These are phyloP conservation scores for Ceratocystiopsis brevicomis DNA, from an alignment of 2,329 filamentous ascomycete species.

Conservation along the genomic window DNA sequence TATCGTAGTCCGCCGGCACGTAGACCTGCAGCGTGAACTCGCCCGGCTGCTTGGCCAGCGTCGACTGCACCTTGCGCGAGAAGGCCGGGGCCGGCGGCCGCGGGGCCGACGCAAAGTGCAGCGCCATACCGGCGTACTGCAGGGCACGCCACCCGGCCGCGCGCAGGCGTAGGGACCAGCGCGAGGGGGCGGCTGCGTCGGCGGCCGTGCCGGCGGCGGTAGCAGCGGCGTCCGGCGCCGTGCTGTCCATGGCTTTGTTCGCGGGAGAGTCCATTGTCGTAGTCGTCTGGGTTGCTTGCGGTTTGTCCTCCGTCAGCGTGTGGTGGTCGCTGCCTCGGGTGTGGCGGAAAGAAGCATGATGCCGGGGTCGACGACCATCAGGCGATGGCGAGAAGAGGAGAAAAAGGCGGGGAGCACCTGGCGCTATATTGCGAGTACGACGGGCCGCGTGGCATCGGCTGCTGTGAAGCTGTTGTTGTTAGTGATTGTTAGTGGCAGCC, in stretches of 20 bases:
- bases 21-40: constrained; percentile 24
- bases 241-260: neutral
- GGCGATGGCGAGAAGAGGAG: too few relatives aligned
- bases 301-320: too few relatives aligned
- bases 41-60: constrained; percentile 14
- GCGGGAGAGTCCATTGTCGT: too few relatives aligned
- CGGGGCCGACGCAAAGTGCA: constrained; percentile 43
- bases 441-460: too few relatives aligned
- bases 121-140: constrained; percentile 49
- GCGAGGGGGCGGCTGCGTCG: constrained; percentile 16
- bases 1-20: constrained; percentile 19
- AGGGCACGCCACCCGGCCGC: constrained; percentile 48
- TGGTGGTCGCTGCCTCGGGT: too few relatives aligned
- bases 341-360: too few relatives aligned
- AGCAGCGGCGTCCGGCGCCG: neutral
- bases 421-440: too few relatives aligned
- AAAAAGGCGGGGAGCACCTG: too few relatives aligned
- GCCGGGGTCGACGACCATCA: too few relatives aligned
- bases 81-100: constrained; percentile 42
- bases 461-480: too few relatives aligned
- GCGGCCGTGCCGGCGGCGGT: neutral
- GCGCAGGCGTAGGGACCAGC: constrained; percentile 43
- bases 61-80: constrained; percentile 31
- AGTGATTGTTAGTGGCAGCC: too few relatives aligned
- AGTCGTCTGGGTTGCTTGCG: too few relatives aligned